Evolutionary conservation across 179 eudicot species (phyloP), one percentile per base, ranked within the genome.

Genomic region (Spinacia oleracea): DNA sequence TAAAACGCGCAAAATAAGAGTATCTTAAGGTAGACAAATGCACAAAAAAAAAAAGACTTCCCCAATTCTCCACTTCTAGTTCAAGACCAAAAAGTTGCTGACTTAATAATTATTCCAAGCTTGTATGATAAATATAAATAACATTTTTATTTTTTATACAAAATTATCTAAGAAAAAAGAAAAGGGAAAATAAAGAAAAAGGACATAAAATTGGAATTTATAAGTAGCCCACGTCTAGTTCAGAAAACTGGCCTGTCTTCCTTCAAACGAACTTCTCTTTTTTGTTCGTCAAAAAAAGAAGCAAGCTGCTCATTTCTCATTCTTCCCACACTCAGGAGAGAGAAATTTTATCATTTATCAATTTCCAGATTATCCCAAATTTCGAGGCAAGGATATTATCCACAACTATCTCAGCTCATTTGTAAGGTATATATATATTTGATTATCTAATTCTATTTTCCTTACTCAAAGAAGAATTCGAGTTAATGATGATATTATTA

Each of bases 191-290:
- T 1, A 18, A 35, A 43, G 5, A 46, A 27, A 25, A 12, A 27
- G 15, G 0, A 46, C 3, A 45, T 45, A 16, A 4, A n/a, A n/a
- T n/a, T n/a, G n/a, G n/a, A 31, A 12, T 46, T 27, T 48, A 71
- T 48, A 71, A 48, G 59, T 71, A 71, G 14, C 60, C 40, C 59
- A 50, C 60, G 42, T 50, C 38, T 4, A 29, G 23, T 3, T 15
- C 59, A 11, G 74, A 71, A 71, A 50, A 71, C 74, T n/a, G 60
- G 38, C 74, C 59, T 48, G 42, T 58, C 74, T 70, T 70, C 74
- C 74, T 70, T 70, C 74, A 71, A 27, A 71, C 59, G n/a, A 71
- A 31, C 59, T 11, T 15, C 59, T 71, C 59, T 50, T 71, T 20
- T 5, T 27, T 60, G 64, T 70, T 70, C n/a, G n/a, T n/a, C 60